Percentiles rank a stretch among this genome's conserved stretches.
Conservation (phyloP, 768 basidiomycete species). For the Lentinus tigrinus region DNA sequence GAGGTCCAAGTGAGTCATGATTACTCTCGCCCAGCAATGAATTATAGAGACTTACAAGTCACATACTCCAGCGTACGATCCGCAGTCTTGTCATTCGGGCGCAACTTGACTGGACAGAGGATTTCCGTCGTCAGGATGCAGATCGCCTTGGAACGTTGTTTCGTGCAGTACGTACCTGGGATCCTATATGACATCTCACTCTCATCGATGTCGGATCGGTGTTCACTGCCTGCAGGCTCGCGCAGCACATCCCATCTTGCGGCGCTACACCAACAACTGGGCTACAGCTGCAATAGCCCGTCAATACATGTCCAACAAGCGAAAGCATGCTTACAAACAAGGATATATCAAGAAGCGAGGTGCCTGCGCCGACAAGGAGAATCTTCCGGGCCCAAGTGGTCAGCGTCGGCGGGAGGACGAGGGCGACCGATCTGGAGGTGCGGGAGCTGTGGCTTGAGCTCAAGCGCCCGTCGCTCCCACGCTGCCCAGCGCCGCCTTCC, state of each 20-base stretch:
- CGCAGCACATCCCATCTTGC: conserved; percentile 13
- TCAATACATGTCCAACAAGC: conserved; percentile 17
- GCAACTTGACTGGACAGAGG: not conserved
- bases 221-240: not conserved
- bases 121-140: conserved; percentile 1
- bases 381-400: no score
- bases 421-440: no score
- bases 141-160: not conserved
- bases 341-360: conserved; percentile 3
- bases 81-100: not conserved
- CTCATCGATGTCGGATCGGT: not conserved
- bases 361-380: no score
- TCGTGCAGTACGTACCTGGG: not conserved
- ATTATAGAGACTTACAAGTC: no score
- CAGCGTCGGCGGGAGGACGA: no score
- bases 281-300: conserved; percentile 18
- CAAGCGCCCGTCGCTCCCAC: no score
- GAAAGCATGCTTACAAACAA: conserved; percentile 3
- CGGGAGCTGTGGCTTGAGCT: no score
- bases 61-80: not conserved
- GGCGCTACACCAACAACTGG: conserved; percentile 17
- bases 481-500: no score
- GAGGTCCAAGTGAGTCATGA: not conserved
- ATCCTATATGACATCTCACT: no score
- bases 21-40: no score